Evolutionary conservation across 768 basidiomycete species (phyloP).

Genomic region (Phylloporus arenicola): DNA sequence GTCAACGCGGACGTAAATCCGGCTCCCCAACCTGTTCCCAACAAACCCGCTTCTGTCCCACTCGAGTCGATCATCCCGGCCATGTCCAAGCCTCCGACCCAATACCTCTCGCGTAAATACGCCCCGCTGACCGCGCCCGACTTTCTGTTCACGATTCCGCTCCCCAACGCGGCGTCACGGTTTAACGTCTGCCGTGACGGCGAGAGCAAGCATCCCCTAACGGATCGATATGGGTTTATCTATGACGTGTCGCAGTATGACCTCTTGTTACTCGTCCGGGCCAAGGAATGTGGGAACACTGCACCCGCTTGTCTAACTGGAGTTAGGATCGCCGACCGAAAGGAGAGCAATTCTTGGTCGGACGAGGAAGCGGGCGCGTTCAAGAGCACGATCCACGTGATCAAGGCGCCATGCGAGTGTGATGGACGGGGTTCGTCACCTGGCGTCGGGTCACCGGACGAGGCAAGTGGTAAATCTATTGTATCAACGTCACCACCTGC

Average conservation of each 20-base stretch:
- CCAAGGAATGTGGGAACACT: constrained; percentile 63
- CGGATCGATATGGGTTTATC: constrained; percentile 88
- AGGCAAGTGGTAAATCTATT: constrained; percentile 5
- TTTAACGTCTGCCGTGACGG: constrained; percentile 48
- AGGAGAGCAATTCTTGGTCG: constrained; percentile 74
- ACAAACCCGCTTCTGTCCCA: constrained; percentile 47
- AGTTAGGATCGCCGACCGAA: constrained; percentile 79
- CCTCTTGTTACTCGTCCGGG: constrained; percentile 66
- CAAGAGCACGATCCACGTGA: constrained; percentile 31
- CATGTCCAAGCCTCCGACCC: constrained; percentile 74
- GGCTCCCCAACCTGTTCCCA: constrained; percentile 22
- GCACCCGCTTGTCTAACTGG: constrained; percentile 85
- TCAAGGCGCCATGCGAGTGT: constrained; percentile 40
- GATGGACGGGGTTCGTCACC: constrained; percentile 25
- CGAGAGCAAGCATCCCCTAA: constrained; percentile 54
- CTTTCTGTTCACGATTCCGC: constrained; percentile 69
- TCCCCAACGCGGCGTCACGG: constrained; percentile 49
- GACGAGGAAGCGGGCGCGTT: constrained; percentile 50
- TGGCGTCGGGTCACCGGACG: constrained; percentile 5
- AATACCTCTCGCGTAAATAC: constrained; percentile 73
- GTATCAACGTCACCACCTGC: constrained; percentile 10
- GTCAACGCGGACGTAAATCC: constrained; percentile 11
- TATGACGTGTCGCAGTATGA: constrained; percentile 84
- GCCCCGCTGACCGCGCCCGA: constrained; percentile 67
- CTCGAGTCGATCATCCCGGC: constrained; percentile 81